phyloP scores from a whole-genome alignment of 2,329 filamentous ascomycete species.

The Talaromyces amestolkiae region DNA sequence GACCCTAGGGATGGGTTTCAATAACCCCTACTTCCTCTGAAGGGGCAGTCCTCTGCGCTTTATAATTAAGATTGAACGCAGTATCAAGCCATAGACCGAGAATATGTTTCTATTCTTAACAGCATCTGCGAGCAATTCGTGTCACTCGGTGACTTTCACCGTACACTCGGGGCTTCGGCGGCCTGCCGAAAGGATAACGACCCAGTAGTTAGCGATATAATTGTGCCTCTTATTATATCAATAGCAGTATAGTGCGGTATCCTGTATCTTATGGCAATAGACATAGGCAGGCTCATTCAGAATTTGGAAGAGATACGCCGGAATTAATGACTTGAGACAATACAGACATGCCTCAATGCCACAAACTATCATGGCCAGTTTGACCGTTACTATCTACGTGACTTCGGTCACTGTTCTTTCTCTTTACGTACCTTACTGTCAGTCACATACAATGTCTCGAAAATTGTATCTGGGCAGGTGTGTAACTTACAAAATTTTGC shows the following conservation, averaged over 20 bases:
- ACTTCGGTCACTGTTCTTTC: constrained; percentile 5
- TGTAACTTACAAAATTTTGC: not conserved
- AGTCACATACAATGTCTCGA: not conserved
- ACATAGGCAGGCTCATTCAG: too few species aligned
- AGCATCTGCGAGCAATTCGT: not conserved
- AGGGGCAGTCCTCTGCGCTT: too few species aligned
- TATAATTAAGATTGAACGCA: too few species aligned
- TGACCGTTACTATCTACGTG: constrained; percentile 6
- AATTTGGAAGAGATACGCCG: not conserved
- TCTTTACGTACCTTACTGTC: not conserved
- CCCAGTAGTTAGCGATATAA: not conserved
- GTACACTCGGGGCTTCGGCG: constrained; percentile 1
- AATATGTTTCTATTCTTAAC: not conserved
- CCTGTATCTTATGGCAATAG: too few species aligned
- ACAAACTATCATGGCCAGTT: not conserved
- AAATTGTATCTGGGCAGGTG: not conserved
- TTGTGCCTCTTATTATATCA: too few species aligned
- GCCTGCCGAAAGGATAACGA: not conserved
- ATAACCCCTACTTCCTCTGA: not conserved
- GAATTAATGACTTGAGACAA: not conserved
- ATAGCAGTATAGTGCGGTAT: too few species aligned
- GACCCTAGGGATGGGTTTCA: not conserved
- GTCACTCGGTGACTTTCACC: constrained; percentile 4
- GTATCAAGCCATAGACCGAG: not conserved
- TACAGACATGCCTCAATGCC: not conserved